Base-by-base conservation (phyloP, 1,139 yeast genomes). In the Candida tropicalis region DNA sequence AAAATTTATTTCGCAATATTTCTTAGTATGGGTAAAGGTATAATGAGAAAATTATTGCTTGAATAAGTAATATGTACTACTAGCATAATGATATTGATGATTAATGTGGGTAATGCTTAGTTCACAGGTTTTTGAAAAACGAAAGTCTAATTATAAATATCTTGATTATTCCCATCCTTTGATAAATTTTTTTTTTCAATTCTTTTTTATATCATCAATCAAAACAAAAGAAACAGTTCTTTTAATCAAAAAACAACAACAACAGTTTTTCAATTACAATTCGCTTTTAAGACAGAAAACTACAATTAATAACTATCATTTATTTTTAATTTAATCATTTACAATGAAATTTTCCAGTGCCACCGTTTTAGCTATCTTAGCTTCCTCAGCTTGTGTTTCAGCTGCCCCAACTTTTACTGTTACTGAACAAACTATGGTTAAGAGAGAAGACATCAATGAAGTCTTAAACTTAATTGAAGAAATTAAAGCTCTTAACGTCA, bases 301-400 rank as follows among this genome's bases (percentile, higher is more conserved):
- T n/a, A n/a, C n/a, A n/a, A n/a, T n/a, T n/a, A n/a, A n/a, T n/a
- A n/a, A n/a, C n/a, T n/a, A n/a, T n/a, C 22, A 16, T n/a, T 23
- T 16, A 11, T 12, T 28, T 29, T 11, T 17, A 18, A 32, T 12
- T 15, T 3, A 27, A 34, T 16, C 15, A 35, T 24, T 8, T 13
- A 55, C 47, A 57, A 73, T 73, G 79, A 73, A 71, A 65, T 68
- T 73, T 43, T 59, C 77, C 36, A 63, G 70, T 48, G 58, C 78
- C 44, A 62, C 78, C 42, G 59, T 69, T 46, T 58, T 70, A 47
- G 76, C 78, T 45, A 56, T 73, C 53, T 63, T 71, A 52, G 75
- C 74, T 42, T 50, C 77, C 38, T 50, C 71, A 37, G 62, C 75
- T 40, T 56, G 67, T 38, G 75, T 65, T 40, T 57, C 62, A 42